phyloP scores from a whole-genome alignment of 768 basidiomycete species.

The Agrocybe chaxingu region DNA sequence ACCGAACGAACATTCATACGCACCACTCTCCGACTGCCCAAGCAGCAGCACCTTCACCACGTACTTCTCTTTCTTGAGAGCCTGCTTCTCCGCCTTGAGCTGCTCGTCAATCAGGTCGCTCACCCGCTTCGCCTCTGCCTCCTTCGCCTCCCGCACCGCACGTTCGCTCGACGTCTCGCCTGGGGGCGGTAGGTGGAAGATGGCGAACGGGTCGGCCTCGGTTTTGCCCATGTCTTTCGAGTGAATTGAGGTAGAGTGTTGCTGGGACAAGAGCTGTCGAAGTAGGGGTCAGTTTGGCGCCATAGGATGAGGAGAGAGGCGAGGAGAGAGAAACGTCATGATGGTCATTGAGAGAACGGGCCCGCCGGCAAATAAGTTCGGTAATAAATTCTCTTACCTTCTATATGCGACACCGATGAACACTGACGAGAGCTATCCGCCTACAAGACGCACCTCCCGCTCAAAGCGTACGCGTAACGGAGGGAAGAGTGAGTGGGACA shows the following conservation, averaged over 20 bases:
- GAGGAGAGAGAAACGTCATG: too few relatives aligned
- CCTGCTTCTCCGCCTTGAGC: conserved; percentile 40
- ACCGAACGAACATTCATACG: conserved; percentile 15
- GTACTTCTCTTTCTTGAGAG: conserved; percentile 41
- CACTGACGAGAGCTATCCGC: too few relatives aligned
- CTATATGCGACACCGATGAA: too few relatives aligned
- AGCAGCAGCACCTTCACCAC: conserved; percentile 51
- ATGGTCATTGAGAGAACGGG: too few relatives aligned
- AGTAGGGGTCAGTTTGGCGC: too few relatives aligned
- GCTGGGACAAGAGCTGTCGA: too few relatives aligned
- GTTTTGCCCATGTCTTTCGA: conserved; percentile 15
- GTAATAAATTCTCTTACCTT: too few relatives aligned
- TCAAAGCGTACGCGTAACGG: too few relatives aligned
- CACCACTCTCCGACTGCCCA: conserved; percentile 61
- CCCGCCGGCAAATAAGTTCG: too few relatives aligned
- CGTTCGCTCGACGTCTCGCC: conserved; percentile 51
- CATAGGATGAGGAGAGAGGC: too few relatives aligned
- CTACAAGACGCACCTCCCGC: too few relatives aligned
- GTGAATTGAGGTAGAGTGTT: neutral
- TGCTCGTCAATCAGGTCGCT: conserved; percentile 61
- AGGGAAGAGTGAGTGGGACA: too few relatives aligned
- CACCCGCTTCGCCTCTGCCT: conserved; percentile 55
- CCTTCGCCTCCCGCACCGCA: conserved; percentile 28
- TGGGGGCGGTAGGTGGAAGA: conserved; percentile 53
- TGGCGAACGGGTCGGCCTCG: conserved; percentile 53